phyloP scores from a whole-genome alignment of 2,329 filamentous ascomycete genomes.

The Graphilbum fragrans region DNA sequence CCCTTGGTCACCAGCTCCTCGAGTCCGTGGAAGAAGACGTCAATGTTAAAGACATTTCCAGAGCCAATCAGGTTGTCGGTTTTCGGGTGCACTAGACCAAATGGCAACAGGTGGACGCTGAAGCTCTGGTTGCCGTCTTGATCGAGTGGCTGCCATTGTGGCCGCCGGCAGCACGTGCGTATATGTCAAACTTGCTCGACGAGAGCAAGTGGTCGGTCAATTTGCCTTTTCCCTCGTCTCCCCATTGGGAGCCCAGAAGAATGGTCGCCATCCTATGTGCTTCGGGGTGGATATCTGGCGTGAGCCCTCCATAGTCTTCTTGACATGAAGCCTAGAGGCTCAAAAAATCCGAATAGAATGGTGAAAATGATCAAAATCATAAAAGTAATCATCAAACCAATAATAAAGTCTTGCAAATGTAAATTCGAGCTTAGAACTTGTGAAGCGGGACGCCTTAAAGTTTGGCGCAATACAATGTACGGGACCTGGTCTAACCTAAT shows the following conservation, averaged over 20 bases:
- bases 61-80: slow-evolving; percentile 66
- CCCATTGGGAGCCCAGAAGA: slow-evolving; percentile 49
- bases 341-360: no score
- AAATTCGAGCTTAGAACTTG: no score
- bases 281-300: no score
- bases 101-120: slow-evolving; percentile 30
- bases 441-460: no score
- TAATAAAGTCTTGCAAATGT: no score
- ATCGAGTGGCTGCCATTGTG: slow-evolving; percentile 46
- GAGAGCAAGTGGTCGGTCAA: slow-evolving; percentile 11
- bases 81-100: slow-evolving; percentile 58
- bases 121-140: slow-evolving; percentile 11
- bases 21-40: slow-evolving; percentile 29
- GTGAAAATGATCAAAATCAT: no score
- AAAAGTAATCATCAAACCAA: no score
- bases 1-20: slow-evolving; percentile 25
- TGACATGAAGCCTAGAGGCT: no score
- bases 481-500: no score
- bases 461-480: no score
- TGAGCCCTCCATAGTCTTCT: no score
- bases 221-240: slow-evolving; percentile 24
- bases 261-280: slow-evolving; percentile 45
- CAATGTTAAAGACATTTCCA: slow-evolving; percentile 53
- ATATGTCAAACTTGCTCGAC: slow-evolving; percentile 22
- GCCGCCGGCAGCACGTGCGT: slow-evolving; percentile 46